Conservation (phyloP, 225 moss, liverwort and hornwort genomes). For the Climacium dendroides region DNA sequence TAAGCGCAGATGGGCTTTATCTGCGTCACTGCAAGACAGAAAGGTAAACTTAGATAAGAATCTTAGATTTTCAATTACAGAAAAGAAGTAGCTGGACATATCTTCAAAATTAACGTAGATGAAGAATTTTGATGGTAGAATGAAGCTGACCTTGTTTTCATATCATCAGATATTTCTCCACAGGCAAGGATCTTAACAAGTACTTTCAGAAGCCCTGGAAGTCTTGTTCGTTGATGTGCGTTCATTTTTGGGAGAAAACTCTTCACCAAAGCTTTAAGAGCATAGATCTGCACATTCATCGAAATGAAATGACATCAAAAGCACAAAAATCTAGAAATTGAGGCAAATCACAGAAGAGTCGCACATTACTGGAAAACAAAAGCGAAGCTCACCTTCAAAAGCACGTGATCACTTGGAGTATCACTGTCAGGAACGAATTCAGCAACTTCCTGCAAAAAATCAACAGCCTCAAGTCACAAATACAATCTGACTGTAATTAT, state of each 20-base stretch:
- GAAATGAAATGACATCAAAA: not conserved
- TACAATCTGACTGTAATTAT: not conserved
- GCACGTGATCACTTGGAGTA: conserved; percentile 64
- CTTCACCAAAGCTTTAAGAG: conserved; percentile 73
- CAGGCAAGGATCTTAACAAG: conserved; percentile 60
- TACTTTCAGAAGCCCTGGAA: conserved; percentile 62
- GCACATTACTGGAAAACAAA: not conserved
- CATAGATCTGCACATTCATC: conserved; percentile 43
- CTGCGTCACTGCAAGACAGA: conserved; percentile 50
- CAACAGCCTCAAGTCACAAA: not conserved
- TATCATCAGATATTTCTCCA: conserved; percentile 81
- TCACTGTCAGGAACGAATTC: conserved; percentile 41
- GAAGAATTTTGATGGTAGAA: not conserved
- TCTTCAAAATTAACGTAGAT: not conserved
- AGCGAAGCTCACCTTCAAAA: conserved; percentile 44
- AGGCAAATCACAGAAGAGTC: not conserved
- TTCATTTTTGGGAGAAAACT: conserved; percentile 79
- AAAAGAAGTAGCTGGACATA: not conserved
- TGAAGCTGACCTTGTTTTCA: conserved; percentile 60
- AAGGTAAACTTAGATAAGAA: not conserved
- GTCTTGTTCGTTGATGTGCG: conserved; percentile 60
- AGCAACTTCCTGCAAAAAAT: conserved; percentile 34
- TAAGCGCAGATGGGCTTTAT: conserved; percentile 74
- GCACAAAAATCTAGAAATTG: not conserved
- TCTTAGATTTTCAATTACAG: not conserved